A percentile compares a stretch with the other conserved stretches of the same genome.
Evolutionary conservation across 2,329 filamentous ascomycete species (phyloP).

Genomic region (Neocucurbitaria cava): DNA sequence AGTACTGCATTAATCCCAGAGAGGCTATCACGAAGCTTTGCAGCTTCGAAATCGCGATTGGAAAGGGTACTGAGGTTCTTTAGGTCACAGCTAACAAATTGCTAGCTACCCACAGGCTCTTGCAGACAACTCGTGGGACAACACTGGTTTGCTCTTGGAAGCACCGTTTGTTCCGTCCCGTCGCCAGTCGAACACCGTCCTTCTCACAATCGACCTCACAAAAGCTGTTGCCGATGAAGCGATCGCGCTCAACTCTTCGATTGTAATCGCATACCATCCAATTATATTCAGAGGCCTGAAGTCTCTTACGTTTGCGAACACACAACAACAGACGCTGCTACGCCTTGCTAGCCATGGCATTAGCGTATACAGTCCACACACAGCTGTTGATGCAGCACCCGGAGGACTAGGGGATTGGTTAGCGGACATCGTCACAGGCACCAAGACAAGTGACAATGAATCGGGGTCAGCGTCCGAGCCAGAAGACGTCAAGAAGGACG

Average conservation of each 20-base stretch:
- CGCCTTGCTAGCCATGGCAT: conserved; percentile 84
- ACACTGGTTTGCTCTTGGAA: conserved; percentile 83
- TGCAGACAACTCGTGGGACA: conserved; percentile 92
- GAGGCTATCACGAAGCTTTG: background rate
- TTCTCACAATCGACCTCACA: conserved; percentile 91
- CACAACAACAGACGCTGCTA: conserved; percentile 86
- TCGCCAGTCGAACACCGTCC: conserved; percentile 69
- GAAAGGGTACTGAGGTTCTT: background rate
- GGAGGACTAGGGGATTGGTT: conserved; percentile 94
- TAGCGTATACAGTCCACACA: conserved; percentile 95
- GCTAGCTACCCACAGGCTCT: conserved; percentile 84
- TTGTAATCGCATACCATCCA: conserved; percentile 92
- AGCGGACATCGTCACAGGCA: conserved; percentile 78
- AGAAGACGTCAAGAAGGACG: conserved; percentile 14
- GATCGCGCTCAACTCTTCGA: conserved; percentile 74
- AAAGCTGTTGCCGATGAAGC: conserved; percentile 89
- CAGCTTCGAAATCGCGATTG: background rate
- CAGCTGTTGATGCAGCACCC: conserved; percentile 85
- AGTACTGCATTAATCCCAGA: conserved; percentile 45
- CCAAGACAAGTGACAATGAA: conserved; percentile 35
- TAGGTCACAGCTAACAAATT: conserved; percentile 7
- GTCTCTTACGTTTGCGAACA: conserved; percentile 80
- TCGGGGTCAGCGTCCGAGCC: conserved; percentile 10
- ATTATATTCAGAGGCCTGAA: conserved; percentile 96
- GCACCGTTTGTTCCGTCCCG: conserved; percentile 66